Evolutionary conservation across 208 protist species (phyloP), one percentile per base, ranked within the genome.

Genomic region (Leishmania mexicana): DNA sequence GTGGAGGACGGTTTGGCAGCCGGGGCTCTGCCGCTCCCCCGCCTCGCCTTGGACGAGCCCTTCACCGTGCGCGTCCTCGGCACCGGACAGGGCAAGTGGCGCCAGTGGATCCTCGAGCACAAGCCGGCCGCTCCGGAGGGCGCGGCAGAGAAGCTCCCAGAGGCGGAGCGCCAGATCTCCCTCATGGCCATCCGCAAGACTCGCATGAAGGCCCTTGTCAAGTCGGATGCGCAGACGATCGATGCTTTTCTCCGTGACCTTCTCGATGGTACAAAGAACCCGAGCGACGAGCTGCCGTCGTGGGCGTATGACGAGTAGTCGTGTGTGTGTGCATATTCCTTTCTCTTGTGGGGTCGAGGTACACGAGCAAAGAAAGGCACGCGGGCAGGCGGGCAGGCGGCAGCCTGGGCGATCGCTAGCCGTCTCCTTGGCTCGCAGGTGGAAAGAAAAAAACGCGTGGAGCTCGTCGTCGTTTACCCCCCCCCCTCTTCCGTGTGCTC

Each of bases 41-140:
- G 67, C 51, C 64, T 96, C 40, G 84, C 85, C 1, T 68, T 83
- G 42, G 92, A 97, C 35, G 53, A 84, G n/a, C 92, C 92, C 68
- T 96, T 97, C 77, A 91, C 87, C 49, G 82, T 97, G 31, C 94
- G 94, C 71, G 42, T 89, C n/a, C 77, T 94, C 28, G 81, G 86
- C 68, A 79, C 83, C 35, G 71, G 68, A 21, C 81, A 95, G 65
- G 78, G 85, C 70, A 78, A 81, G 31, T 95, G 92, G 94, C 83
- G 35, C 15, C 54, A 87, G 35, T 95, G 90, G 89, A 83, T 94
- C 45, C 62, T 79, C 31, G 45, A 68, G 60, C 79, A 89, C 80
- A 85, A 83, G 80, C 75, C 64, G 11, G 65, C 76, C 19, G 74
- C 47, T 2, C 45, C 58, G 6, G 42, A 75, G 45, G 68, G 78